Base-by-base conservation (phyloP, 495 filamentous ascomycete species). In the Amphirosellinia nigrospora region DNA sequence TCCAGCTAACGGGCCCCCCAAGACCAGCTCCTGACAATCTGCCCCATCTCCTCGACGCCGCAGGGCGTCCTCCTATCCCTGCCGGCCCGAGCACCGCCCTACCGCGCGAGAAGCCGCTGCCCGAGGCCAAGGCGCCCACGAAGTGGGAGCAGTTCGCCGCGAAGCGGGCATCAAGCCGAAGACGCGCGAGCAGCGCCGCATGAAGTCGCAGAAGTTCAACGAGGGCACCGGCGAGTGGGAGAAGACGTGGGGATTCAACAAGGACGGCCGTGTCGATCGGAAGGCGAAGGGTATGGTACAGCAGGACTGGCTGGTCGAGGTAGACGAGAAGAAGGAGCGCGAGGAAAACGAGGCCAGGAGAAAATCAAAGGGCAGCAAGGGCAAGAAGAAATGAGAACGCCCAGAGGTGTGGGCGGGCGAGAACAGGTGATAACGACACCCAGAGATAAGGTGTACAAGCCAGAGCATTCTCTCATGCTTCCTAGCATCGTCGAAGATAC, bases 141-240 rank as follows among this genome's bases (percentile, higher is more conserved):
- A 97, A 93, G 78, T 99, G 96, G 96, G 89, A 96, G 79, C 87
- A 90, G 59, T 99, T 99, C 82, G 96, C 96, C 23, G 90, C 89
- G 82, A 97, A 95, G 87, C 96, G 97, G 96, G 96, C 36, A 98
- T 99, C 78, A 89, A 91, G 82, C 85, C 90, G 71, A 94, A 93
- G 85, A 89, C 89, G 78, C 80, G 84, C 69, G 85, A 87, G 76
- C 88, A 89, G 71, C 79, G 81, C 23, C 81, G 81, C 34, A 72
- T 72, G 50, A 84, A 86, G 69, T 94, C 97, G 79, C 83, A 91
- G 73, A 87, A 91, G 50, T 97, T 91, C 79, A 92, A 98, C 80
- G 93, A 97, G 82, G 88, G 81, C 64, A 93, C 85, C 32, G 91
- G 92, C 58, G 92, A 96, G 77, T 98, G 92, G 91, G 92, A 94